phyloP scores from a whole-genome alignment of 2,329 filamentous ascomycete genomes.

The Penicillium griseofulvum region DNA sequence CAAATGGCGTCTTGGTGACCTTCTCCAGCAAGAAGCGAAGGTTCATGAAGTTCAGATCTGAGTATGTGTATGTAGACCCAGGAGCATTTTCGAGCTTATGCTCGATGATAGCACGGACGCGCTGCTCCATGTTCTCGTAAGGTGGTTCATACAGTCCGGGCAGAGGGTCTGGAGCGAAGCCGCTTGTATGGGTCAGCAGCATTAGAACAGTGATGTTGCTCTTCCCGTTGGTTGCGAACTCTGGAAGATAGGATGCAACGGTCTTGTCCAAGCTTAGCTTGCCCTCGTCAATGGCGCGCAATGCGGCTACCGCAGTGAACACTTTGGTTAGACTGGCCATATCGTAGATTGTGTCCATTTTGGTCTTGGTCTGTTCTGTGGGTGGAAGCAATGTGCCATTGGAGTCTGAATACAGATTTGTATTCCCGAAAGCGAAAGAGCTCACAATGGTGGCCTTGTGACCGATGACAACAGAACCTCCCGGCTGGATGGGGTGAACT shows the following conservation, averaged over 20 bases:
- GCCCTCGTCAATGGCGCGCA: background rate
- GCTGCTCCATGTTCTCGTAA: background rate
- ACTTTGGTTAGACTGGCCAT: conserved; percentile 42
- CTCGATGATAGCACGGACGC: background rate
- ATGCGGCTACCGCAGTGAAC: conserved; percentile 28
- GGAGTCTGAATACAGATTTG: conserved; percentile 25
- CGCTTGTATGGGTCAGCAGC: background rate
- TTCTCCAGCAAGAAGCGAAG: conserved; percentile 30
- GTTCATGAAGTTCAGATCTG: conserved; percentile 39
- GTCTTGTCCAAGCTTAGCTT: background rate
- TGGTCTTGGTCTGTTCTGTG: conserved; percentile 27
- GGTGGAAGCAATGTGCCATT: conserved; percentile 30
- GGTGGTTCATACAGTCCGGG: background rate
- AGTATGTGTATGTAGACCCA: conserved; percentile 33
- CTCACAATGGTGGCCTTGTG: conserved; percentile 22
- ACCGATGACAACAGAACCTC: conserved; percentile 16
- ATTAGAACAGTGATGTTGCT: background rate
- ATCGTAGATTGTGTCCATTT: conserved; percentile 40
- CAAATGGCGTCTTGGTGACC: conserved; percentile 25
- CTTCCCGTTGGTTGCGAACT: background rate
- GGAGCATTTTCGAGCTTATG: conserved; percentile 26
- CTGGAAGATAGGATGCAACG: background rate
- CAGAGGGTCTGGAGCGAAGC: background rate
- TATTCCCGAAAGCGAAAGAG: conserved; percentile 22
- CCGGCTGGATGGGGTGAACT: conserved; percentile 20